Evolutionary conservation across 139 green algal genomes (phyloP), one percentile per base, ranked within the genome.

Genomic region (Edaphochlamys debaryana): DNA sequence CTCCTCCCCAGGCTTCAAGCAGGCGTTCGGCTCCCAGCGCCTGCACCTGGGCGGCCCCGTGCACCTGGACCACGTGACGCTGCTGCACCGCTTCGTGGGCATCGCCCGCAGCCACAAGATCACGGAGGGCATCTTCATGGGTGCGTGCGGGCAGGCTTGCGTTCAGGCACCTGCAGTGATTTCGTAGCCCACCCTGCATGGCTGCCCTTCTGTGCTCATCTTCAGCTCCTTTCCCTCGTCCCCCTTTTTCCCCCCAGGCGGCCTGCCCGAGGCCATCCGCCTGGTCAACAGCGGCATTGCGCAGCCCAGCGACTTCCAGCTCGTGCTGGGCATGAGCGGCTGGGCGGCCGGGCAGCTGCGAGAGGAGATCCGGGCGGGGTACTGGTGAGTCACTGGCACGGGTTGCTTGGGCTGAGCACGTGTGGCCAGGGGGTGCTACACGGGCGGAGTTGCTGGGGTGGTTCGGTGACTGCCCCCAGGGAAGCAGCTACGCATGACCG

Each of bases 31-130:
- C 34, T 37, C 11, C 19, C 76, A 87, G 64, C 79, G 77, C 0
- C 76, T 92, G 69, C 79, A 85, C 38, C 69, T 92, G 58, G 89
- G 89, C 41, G 89, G 89, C 29, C 86, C 86, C 17, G 80, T 90
- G 38, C 89, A 89, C 86, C 48, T 88, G 66, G 86, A 90, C 45
- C 86, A 88, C 69, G 75, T 90, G 0, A 92, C 89, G 11, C 76
- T 90, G 75, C 83, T 92, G 66, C 89, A 92, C 80, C 79, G 84
- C 58, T 92, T 84, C 79, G 40, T 40, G 17, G 84, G 88, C 34
- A 58, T 89, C 22, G 9, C 41, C 5, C 77, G 85, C 69, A 45
- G 54, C 5, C 72, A 86, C n/a, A 73, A 82, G 76, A 73, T 82
- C 32, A 62, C 76, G 20, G 76, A 82, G 4, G 76, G 76, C 42